Base-by-base conservation (phyloP, 2,329 filamentous ascomycete genomes). In the Microsporum canis region DNA sequence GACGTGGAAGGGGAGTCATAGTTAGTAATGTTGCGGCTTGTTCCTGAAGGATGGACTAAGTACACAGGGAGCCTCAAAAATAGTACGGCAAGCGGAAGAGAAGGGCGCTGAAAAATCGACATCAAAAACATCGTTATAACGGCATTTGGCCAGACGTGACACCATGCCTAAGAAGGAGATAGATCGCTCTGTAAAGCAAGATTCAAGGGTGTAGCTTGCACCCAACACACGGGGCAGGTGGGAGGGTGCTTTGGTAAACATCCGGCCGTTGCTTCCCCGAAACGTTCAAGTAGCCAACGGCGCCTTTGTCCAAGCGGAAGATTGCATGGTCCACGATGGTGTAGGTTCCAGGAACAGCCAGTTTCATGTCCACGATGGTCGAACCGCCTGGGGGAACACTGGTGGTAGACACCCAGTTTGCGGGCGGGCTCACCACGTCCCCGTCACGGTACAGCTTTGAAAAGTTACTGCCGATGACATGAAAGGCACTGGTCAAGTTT, bases 301-400 rank as follows among this genome's bases (percentile, higher is more conserved):
- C 70, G 0, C 71, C 71, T 59, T 72, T 72, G 49, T 73, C 71
- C 43, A 73, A 57, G 0, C 71, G 66, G 58, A 71, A 72, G 6
- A 73, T 72, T 3, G 71, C 70, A 63, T 72, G 71, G 51, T 72
- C 71, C 12, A 73, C 68, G 4, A 71, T 49, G 1, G 71, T 69
- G 63, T 73, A 72, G 3, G 68, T 71, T 14, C 71, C 71, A 0
- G 71, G 71, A 12, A 72, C 70, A 0, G 66, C 53, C 67, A 71
- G 68, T 41, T 70, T 67, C 70, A 71, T 63, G 60, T 73, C 71
- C 1, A 71, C 67, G 39, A 73, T 69, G 0, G 69, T 65, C 2
- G 69, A 64, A 1, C 65, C 66, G 1, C 70, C 70, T 2, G 70
- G 67, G 0, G 71, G 69, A 0, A 72, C 69, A 6, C 57, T 63